Evolutionary conservation across 768 basidiomycete genomes (phyloP).

Genomic region (Mycena latifolia): DNA sequence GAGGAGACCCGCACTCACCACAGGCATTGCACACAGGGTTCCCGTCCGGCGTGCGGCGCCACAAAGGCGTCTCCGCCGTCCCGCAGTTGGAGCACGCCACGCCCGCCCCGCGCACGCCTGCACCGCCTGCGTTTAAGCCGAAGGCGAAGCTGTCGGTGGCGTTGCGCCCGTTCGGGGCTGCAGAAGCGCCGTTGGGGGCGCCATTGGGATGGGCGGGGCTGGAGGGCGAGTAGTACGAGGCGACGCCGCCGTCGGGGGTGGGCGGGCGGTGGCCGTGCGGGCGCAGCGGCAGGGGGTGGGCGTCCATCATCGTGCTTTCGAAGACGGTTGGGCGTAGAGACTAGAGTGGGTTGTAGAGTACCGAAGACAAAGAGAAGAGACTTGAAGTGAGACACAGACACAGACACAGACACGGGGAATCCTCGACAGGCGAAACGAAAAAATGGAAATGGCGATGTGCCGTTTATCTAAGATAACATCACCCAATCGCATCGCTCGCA

Average conservation of each 20-base stretch:
- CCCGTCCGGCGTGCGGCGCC: slow-evolving; percentile 86
- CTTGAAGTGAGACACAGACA: background rate
- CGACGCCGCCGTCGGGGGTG: background rate
- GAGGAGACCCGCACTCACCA: slow-evolving; percentile 66
- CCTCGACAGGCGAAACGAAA: background rate
- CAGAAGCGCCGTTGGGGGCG: too few species aligned
- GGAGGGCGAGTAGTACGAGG: background rate
- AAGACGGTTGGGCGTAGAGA: background rate
- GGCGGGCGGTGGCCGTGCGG: background rate
- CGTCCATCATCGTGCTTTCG: background rate
- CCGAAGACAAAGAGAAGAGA: background rate
- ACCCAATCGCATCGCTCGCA: slow-evolving; percentile 23
- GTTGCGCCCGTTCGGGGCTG: background rate
- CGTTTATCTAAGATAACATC: slow-evolving; percentile 32
- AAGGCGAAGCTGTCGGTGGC: slow-evolving; percentile 5
- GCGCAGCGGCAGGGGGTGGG: background rate
- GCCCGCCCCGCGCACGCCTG: too few species aligned
- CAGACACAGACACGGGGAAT: too few species aligned
- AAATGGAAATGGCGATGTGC: background rate
- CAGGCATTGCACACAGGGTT: slow-evolving; percentile 92
- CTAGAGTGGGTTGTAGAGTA: background rate
- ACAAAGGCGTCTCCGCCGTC: slow-evolving; percentile 83
- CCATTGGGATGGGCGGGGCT: background rate
- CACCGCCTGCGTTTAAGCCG: too few species aligned
- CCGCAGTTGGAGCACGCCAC: slow-evolving; percentile 81